Evolutionary conservation across 768 basidiomycete genomes (phyloP).

Genomic region (Crucibulum laeve): DNA sequence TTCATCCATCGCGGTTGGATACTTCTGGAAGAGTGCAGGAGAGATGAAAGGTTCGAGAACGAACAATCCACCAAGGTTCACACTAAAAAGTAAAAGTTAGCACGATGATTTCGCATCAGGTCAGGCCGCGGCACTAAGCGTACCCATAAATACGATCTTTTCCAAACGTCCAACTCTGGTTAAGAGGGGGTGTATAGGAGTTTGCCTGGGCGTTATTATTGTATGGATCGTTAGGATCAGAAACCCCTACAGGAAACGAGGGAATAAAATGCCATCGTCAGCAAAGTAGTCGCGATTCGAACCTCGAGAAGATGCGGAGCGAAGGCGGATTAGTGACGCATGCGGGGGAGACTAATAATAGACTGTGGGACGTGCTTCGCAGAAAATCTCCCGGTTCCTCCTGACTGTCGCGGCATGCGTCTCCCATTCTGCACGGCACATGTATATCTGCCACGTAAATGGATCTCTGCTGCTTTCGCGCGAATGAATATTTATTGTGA

Average conservation of each 20-base stretch:
- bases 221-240: conserved; percentile 69
- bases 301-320: too few species aligned
- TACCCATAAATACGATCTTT: conserved; percentile 61
- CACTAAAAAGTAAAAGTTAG: conserved; percentile 31
- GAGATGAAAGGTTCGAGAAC: conserved; percentile 70
- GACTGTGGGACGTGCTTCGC: conserved; percentile 3
- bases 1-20: conserved; percentile 61
- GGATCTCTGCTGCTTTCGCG: background rate
- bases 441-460: background rate
- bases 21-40: conserved; percentile 66
- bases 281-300: background rate
- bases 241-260: conserved; percentile 59
- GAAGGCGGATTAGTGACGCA: too few species aligned
- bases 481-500: background rate
- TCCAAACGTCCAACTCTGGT: conserved; percentile 69
- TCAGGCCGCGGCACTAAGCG: conserved; percentile 4
- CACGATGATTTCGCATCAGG: background rate
- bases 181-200: conserved; percentile 77
- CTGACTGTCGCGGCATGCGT: too few species aligned
- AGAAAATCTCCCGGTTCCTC: too few species aligned
- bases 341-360: too few species aligned
- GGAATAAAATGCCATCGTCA: conserved; percentile 5
- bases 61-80: conserved; percentile 78
- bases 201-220: conserved; percentile 72
- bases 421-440: too few species aligned